phyloP scores from a whole-genome alignment of 2,329 filamentous ascomycete genomes.

The Colletotrichum limetticola region DNA sequence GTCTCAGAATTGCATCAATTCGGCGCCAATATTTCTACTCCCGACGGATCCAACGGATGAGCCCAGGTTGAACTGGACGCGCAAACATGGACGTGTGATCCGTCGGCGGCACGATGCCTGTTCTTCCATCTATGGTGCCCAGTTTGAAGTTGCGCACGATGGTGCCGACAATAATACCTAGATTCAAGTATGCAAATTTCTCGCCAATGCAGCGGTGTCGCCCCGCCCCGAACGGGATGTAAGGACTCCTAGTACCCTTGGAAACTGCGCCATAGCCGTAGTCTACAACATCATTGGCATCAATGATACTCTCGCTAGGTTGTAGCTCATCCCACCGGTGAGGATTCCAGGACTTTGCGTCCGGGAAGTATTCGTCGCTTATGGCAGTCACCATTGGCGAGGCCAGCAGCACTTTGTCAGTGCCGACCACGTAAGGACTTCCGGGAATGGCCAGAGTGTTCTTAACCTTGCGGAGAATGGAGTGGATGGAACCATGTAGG shows the following conservation, averaged over 20 bases:
- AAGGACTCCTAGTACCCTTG: neutral
- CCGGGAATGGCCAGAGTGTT: neutral
- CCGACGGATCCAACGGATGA: neutral
- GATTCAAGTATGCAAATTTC: neutral
- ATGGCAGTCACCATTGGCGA: conserved; percentile 56
- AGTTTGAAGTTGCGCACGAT: neutral
- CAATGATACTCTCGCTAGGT: neutral
- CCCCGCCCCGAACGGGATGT: neutral
- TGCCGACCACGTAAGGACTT: conserved; percentile 32
- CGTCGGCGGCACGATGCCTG: neutral
- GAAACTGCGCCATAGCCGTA: neutral
- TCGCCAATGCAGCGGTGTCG: neutral
- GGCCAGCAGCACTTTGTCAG: conserved; percentile 59
- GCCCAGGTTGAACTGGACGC: neutral
- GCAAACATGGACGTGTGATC: neutral
- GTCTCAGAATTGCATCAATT: too few relatives aligned
- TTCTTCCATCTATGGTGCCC: neutral
- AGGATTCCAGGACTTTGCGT: conserved; percentile 1
- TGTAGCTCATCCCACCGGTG: neutral
- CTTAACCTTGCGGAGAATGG: neutral
- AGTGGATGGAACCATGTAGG: conserved; percentile 69
- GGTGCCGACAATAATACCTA: neutral
- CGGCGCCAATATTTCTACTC: too few relatives aligned
- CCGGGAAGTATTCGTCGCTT: conserved; percentile 68
- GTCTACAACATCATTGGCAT: neutral